Evolutionary conservation across 306 rosid species (phyloP), one percentile per base, ranked within the genome.

Genomic region (Malus orientalis): DNA sequence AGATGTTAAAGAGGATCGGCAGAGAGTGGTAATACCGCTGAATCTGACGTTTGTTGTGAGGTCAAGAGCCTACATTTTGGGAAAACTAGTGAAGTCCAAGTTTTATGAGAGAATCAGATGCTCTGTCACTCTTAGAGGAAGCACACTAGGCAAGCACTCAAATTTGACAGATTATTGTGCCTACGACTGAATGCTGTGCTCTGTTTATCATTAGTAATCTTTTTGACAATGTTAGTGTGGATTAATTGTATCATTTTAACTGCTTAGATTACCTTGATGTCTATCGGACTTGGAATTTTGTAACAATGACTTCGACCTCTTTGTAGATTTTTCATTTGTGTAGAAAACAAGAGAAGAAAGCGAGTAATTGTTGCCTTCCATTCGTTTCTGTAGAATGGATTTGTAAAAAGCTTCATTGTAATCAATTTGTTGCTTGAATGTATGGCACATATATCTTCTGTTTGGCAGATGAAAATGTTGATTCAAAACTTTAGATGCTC

Each of bases 51-150:
- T 95, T 29, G 91, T 78, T 2, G 64, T 95, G 79, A 88, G 98
- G 80, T 95, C 98, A 1, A 89, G 92, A 75, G 97, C 98, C 77
- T 81, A 88, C 81, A 88, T 95, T 76, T 64, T 95, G 73, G 97
- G 98, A 51, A 80, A 75, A 33, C 79, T 95, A 69, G 97, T 95
- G 13, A 91, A 80, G 81, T 89, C 97, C n/a, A 90, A 90, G 76
- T 90, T 95, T 77, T 87, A 90, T 75, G 40, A 68, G 19, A 85
- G 85, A 75, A 73, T 95, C 64, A 83, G 81, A 63, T 95, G 98
- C 75, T 79, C 92, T 23, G 80, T 95, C 63, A 89, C 91, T 51
- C 81, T 95, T 11, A 88, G 82, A 47, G 89, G 88, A 74, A 83
- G 78, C 78, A 87, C 71, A 18, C 91, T 95, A 1, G 98, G 91